Evolutionary conservation across 75 land plant genomes (phyloP).

Genomic region (Pinus taeda): DNA sequence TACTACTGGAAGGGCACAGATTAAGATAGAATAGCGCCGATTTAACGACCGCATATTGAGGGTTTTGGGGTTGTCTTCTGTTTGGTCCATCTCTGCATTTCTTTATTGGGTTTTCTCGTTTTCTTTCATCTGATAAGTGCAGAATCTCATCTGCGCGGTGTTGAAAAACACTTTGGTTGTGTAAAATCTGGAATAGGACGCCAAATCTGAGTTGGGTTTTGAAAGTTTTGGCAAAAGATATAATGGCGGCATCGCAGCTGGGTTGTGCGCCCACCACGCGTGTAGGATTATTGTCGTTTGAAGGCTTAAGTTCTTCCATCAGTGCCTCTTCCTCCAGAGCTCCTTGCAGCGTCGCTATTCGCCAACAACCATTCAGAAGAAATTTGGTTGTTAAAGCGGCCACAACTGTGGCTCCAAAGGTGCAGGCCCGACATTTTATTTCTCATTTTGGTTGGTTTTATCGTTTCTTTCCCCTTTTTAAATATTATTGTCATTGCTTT

Average conservation of each 20-base stretch:
- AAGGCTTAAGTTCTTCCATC: slow-evolving; percentile 3
- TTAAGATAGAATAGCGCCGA: background rate
- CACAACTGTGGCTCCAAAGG: slow-evolving; percentile 9
- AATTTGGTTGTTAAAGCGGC: slow-evolving; percentile 5
- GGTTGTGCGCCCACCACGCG: background rate
- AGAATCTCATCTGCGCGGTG: background rate
- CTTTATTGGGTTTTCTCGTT: background rate
- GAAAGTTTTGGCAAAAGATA: background rate
- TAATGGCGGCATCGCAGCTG: slow-evolving; percentile 3
- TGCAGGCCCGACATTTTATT: background rate
- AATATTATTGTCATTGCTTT: no score
- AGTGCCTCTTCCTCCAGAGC: background rate
- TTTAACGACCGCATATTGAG: background rate
- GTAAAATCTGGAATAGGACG: background rate
- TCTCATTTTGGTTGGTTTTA: background rate
- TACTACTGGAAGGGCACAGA: background rate
- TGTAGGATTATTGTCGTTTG: slow-evolving; percentile 1
- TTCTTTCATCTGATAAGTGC: background rate
- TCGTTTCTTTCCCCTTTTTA: no score
- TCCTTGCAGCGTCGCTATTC: slow-evolving; percentile 2
- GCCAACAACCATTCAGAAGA: slow-evolving; percentile 1
- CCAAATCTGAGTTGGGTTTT: background rate
- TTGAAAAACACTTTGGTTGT: background rate
- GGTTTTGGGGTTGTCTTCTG: background rate
- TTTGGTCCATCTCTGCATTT: background rate